phyloP scores from a whole-genome alignment of 140 eudicot genomes.

The Erigeron philadelphicus region DNA sequence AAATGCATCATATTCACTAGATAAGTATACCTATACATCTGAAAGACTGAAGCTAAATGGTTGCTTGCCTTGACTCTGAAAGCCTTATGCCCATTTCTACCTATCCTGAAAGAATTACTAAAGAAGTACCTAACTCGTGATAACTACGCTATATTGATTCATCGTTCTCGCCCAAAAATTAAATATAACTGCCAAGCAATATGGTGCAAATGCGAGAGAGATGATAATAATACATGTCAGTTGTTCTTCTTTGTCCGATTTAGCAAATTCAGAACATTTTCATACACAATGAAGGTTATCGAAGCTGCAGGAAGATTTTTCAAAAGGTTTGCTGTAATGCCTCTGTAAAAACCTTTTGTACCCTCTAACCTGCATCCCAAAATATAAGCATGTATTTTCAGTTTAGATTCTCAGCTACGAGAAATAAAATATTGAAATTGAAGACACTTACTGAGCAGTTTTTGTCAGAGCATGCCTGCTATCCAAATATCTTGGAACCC shows the following conservation, averaged over 20 bases:
- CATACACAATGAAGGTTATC: slow-evolving; percentile 84
- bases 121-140: not conserved
- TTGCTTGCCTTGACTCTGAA: slow-evolving; percentile 8
- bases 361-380: slow-evolving; percentile 70
- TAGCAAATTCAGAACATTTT: slow-evolving; percentile 70
- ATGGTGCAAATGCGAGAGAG: not conserved
- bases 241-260: slow-evolving; percentile 47
- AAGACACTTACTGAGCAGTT: slow-evolving; percentile 61
- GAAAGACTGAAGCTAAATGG: slow-evolving; percentile 14
- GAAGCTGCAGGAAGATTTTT: slow-evolving; percentile 97
- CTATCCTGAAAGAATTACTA: slow-evolving; percentile 7
- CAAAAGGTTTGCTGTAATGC: slow-evolving; percentile 84
- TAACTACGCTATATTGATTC: not conserved
- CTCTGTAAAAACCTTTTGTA: slow-evolving; percentile 79
- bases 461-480: slow-evolving; percentile 76
- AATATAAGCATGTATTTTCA: slow-evolving; percentile 3
- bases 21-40: slow-evolving; percentile 9
- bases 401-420: not conserved
- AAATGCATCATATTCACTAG: slow-evolving; percentile 3
- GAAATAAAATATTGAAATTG: not conserved
- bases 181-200: not conserved
- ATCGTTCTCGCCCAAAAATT: not conserved
- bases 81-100: slow-evolving; percentile 14
- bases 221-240: slow-evolving; percentile 1
- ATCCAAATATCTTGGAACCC: slow-evolving; percentile 67